phyloP scores from a whole-genome alignment of 2,329 filamentous ascomycete species.

The Ramularia collo-cygni region DNA sequence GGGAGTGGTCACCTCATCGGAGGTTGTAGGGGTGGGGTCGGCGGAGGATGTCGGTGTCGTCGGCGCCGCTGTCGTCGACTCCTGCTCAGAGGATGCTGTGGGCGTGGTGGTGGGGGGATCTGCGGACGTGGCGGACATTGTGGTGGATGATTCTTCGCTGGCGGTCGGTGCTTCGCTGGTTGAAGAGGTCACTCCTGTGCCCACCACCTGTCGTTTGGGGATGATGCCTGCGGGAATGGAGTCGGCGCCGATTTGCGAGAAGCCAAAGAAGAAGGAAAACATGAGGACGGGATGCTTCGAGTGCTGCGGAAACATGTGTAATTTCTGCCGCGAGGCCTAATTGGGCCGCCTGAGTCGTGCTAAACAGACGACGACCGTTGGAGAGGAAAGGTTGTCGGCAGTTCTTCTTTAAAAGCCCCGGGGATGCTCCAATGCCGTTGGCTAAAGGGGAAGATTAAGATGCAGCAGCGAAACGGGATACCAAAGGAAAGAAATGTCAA shows the following conservation, averaged over 20 bases:
- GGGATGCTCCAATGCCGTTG: too few species aligned
- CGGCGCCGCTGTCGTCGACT: slow-evolving; percentile 7
- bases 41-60: slow-evolving; percentile 8
- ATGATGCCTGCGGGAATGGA: slow-evolving; percentile 28
- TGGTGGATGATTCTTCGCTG: slow-evolving; percentile 8
- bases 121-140: slow-evolving; percentile 4
- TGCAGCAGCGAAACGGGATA: too few species aligned
- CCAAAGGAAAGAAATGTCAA: too few species aligned
- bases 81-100: slow-evolving; percentile 4
- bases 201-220: slow-evolving; percentile 29
- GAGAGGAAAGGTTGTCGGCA: too few species aligned
- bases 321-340: too few species aligned
- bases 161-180: slow-evolving; percentile 8
- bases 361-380: too few species aligned
- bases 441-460: too few species aligned
- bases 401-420: too few species aligned
- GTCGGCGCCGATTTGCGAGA: slow-evolving; percentile 26
- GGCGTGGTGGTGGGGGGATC: slow-evolving; percentile 9
- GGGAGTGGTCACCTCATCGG: slow-evolving; percentile 8
- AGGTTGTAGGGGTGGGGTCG: slow-evolving; percentile 3
- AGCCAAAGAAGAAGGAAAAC: slow-evolving; percentile 25
- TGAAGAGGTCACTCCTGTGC: slow-evolving; percentile 20
- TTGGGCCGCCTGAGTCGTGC: too few species aligned
- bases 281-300: slow-evolving; percentile 19
- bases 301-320: too few species aligned